Evolutionary conservation across 257 asterid genomes (phyloP).

Genomic region (Rehmannia glutinosa): DNA sequence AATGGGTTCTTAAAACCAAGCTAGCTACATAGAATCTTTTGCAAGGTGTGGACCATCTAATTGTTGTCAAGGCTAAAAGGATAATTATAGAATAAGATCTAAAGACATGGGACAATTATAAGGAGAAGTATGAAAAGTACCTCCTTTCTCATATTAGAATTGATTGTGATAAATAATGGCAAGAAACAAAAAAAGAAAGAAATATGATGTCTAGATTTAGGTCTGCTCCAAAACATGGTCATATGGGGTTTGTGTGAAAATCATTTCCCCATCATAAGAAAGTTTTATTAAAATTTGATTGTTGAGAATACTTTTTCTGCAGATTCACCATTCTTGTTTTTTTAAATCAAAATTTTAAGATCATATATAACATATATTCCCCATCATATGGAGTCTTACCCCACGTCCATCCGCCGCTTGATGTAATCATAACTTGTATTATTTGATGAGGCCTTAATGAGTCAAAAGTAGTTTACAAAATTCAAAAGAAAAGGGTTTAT

Average conservation of each 20-base stretch:
- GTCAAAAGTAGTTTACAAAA: conserved; percentile 32
- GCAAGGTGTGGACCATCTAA: background rate
- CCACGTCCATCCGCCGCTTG: conserved; percentile 51
- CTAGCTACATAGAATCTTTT: too few relatives aligned
- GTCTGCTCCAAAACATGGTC: too few relatives aligned
- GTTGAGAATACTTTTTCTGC: background rate
- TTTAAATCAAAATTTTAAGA: too few relatives aligned
- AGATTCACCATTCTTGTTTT: background rate
- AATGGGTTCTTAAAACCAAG: too few relatives aligned
- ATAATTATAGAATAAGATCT: background rate
- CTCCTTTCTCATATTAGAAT: too few relatives aligned
- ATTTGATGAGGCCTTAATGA: conserved; percentile 15
- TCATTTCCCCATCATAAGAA: conserved; percentile 33
- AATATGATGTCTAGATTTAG: too few relatives aligned
- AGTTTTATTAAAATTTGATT: conserved; percentile 3
- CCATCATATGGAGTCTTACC: conserved; percentile 24
- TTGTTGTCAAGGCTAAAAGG: background rate
- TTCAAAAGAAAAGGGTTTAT: background rate
- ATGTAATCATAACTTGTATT: conserved; percentile 26
- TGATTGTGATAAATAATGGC: background rate
- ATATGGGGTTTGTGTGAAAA: conserved; percentile 1
- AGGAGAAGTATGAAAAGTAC: too few relatives aligned
- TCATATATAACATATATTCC: too few relatives aligned
- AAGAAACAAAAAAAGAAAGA: background rate
- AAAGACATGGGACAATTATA: too few relatives aligned